Base-by-base conservation (phyloP, 768 basidiomycete species). In the Termitomyces sp. region DNA sequence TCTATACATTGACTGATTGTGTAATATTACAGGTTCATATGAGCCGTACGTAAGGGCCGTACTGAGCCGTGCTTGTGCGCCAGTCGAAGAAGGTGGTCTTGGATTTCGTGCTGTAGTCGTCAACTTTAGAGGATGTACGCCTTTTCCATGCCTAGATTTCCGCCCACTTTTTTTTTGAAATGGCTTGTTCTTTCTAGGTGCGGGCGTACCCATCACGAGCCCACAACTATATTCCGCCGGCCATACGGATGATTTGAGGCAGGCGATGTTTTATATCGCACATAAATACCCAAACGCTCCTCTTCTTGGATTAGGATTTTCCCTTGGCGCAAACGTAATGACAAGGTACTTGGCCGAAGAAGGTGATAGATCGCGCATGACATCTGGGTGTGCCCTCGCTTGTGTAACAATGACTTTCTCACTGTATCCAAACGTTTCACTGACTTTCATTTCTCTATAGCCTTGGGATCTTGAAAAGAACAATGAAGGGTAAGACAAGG, bases 331-430 rank as follows among this genome's bases (percentile, higher is more conserved):
- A 46, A 93, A 92, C 69, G 89, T 98, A 38, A 74, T 98, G 65
- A 89, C 93, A 36, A 82, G 92, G 62, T 97, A 97, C 71, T 75
- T 95, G 53, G 93, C 89, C 5, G 89, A 96, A 73, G 90, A 96
- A 69, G 86, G 89, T 14, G 76, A 77, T 40, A 66, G 75, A 23
- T 82, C 84, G 66, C 82, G 88, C 60, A 70, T 94, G 35, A 72
- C 72, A 55, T 83, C 86, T 4, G 89, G 83, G 33, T 88, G 86
- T 73, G 83, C 80, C 18, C 74, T 94, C 18, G 91, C 77, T 69
- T 91, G 91, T 72, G 88, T 94, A 74, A 71, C 88, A 78, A 48
- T 38, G 46, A 57, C 59, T 43, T 58, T 65, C 6, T n/a, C 30
- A 30, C 12, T 23, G n/a, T 60, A 60, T 47, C 36, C 23, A 5